A percentile compares a stretch with the other conserved stretches of the same genome.
These are phyloP conservation scores for Colletotrichum lini DNA, from an alignment of 2,329 filamentous ascomycete species.

Conservation along the genomic window DNA sequence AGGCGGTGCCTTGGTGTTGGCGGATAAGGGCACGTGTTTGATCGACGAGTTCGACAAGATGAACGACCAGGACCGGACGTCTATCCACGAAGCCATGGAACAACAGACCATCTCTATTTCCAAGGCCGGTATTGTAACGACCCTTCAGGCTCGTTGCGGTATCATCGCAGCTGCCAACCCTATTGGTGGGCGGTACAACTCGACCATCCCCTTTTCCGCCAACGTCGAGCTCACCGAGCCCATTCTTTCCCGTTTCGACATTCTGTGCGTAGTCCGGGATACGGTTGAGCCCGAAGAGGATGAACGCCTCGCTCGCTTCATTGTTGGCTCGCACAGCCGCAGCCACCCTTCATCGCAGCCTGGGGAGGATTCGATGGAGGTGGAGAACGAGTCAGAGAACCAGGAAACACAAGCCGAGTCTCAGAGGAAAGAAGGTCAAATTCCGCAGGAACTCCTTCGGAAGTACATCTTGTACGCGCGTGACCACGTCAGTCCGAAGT, in stretches of 20 bases:
- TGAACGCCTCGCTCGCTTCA: slow-evolving; percentile 93
- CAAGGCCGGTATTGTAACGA: slow-evolving; percentile 98
- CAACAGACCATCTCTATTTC: slow-evolving; percentile 99
- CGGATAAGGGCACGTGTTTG: slow-evolving; percentile 93
- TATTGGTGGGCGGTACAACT: slow-evolving; percentile 96
- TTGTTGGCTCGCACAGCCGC: slow-evolving; percentile 92
- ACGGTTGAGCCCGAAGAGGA: slow-evolving; percentile 94
- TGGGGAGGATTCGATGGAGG: slow-evolving; percentile 71
- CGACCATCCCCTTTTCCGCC: slow-evolving; percentile 93
- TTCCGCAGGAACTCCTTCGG: slow-evolving; percentile 89
- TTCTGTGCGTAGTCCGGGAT: slow-evolving; percentile 95
- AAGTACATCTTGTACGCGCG: slow-evolving; percentile 98
- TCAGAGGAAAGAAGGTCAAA: slow-evolving; percentile 73
- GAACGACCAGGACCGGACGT: slow-evolving; percentile 98
- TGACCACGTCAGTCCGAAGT: slow-evolving; percentile 89
- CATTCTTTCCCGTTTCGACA: slow-evolving; percentile 97
- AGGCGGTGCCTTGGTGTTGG: slow-evolving; percentile 93
- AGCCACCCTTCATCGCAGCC: slow-evolving; percentile 79
- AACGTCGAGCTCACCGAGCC: slow-evolving; percentile 98
- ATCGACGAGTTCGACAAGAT: slow-evolving; percentile 99
- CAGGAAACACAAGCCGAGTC: slow-evolving; percentile 53
- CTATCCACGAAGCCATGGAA: slow-evolving; percentile 99
- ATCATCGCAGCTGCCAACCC: slow-evolving; percentile 98
- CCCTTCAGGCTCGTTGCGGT: slow-evolving; percentile 93
- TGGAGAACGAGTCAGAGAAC: slow-evolving; percentile 69